Conservation (phyloP, 805 yeast species). For the Candida piceae region DNA sequence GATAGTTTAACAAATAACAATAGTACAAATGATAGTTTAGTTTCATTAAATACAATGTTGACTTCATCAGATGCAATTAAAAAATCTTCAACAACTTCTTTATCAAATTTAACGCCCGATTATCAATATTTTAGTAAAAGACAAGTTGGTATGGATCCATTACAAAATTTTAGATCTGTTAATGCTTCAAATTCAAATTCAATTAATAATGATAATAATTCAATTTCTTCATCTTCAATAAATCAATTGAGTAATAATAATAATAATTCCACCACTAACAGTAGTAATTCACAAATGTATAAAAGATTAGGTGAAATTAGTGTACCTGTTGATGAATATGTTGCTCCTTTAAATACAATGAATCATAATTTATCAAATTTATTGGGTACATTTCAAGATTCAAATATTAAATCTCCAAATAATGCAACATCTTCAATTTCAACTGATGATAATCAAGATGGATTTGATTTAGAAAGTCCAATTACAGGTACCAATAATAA, state of each 20-base stretch:
- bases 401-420: too few species aligned
- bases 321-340: constrained; percentile 32
- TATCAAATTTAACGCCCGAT: constrained; percentile 3
- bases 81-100: background rate
- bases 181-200: constrained; percentile 1
- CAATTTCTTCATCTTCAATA: constrained; percentile 4
- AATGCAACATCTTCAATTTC: too few species aligned
- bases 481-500: too few species aligned
- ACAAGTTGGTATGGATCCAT: constrained; percentile 30
- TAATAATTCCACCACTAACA: constrained; percentile 1
- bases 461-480: too few species aligned
- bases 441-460: too few species aligned
- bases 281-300: constrained; percentile 12
- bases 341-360: constrained; percentile 33
- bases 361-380: constrained; percentile 28
- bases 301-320: constrained; percentile 29
- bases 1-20: constrained; percentile 3
- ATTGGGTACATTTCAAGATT: constrained; percentile 18
- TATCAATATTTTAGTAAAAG: constrained; percentile 18
- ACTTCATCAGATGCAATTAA: background rate
- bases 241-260: background rate
- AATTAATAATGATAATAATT: background rate
- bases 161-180: constrained; percentile 22
- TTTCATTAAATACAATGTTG: constrained; percentile 15
- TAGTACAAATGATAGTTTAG: constrained; percentile 19